Conservation (phyloP, 75 land plant genomes). For the Chamaecyparis obtusa region DNA sequence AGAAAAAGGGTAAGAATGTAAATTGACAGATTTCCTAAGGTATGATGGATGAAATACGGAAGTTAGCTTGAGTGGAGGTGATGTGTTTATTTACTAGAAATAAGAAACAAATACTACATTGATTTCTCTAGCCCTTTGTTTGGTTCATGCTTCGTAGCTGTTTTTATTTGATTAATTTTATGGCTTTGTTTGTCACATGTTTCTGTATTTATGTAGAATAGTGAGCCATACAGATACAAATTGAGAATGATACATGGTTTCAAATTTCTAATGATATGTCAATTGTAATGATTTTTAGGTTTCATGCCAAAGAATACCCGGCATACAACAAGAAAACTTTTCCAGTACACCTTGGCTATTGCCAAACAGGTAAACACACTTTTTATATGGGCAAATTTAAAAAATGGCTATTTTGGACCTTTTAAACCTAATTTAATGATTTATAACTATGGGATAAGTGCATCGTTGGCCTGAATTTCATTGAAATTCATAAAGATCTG, state of each 20-base stretch:
- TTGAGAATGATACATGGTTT: not conserved
- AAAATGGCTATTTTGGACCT: not conserved
- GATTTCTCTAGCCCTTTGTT: not conserved
- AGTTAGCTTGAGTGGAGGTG: not conserved
- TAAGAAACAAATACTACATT: not conserved
- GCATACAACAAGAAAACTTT: conserved; percentile 67
- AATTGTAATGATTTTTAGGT: conserved; percentile 39
- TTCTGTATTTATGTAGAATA: too few relatives aligned
- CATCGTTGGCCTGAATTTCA: not conserved
- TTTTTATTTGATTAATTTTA: not conserved
- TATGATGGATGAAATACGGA: not conserved
- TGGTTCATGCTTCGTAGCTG: not conserved
- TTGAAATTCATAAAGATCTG: not conserved
- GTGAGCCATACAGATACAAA: not conserved
- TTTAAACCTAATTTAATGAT: not conserved
- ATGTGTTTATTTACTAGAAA: not conserved
- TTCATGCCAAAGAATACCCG: conserved; percentile 94
- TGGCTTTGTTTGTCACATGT: not conserved
- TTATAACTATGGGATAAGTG: not conserved
- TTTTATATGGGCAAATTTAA: not conserved
- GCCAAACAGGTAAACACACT: conserved; percentile 69
- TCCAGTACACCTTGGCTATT: conserved; percentile 83
- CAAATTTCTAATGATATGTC: not conserved
- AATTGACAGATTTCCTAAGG: not conserved
- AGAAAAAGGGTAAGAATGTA: not conserved